phyloP scores from a whole-genome alignment of 2,329 filamentous ascomycete genomes.

The Moelleriella libera region DNA sequence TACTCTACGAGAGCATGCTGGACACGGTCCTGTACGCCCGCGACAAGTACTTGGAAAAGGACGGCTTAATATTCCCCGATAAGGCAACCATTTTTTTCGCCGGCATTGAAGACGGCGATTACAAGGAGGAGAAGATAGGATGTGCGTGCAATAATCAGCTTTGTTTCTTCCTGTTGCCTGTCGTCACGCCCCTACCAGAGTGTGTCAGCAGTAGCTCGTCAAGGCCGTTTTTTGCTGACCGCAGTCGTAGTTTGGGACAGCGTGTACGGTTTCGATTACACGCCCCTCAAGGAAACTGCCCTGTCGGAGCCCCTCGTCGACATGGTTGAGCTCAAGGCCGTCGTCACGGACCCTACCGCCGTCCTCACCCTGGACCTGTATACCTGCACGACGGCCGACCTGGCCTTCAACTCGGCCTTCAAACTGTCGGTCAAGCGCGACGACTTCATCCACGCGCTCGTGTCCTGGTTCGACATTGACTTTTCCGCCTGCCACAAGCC shows the following conservation, averaged over 20 bases:
- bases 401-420: conserved; percentile 73
- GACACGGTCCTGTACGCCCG: conserved; percentile 95
- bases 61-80: conserved; percentile 93
- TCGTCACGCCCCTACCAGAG: too few species aligned
- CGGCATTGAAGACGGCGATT: conserved; percentile 95
- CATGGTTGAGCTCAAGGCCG: conserved; percentile 92
- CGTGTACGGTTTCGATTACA: conserved; percentile 96
- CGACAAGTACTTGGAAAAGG: conserved; percentile 76
- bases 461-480: conserved; percentile 98
- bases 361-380: conserved; percentile 88
- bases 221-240: too few species aligned
- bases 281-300: conserved; percentile 82
- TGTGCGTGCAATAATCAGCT: conserved; percentile 44
- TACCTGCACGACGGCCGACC: conserved; percentile 70
- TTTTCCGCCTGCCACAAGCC: conserved; percentile 98
- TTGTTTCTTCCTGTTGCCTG: not conserved
- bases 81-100: conserved; percentile 97
- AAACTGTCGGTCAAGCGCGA: conserved; percentile 64
- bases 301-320: conserved; percentile 94
- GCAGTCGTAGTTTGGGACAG: conserved; percentile 79
- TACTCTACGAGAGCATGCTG: conserved; percentile 97
- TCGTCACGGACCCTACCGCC: conserved; percentile 78
- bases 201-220: too few species aligned
- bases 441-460: conserved; percentile 91
- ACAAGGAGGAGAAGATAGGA: conserved; percentile 99